Percentiles rank a stretch among this genome's conserved stretches.
Evolutionary conservation across 306 rosid species (phyloP).

Genomic region (Rosa rugosa): DNA sequence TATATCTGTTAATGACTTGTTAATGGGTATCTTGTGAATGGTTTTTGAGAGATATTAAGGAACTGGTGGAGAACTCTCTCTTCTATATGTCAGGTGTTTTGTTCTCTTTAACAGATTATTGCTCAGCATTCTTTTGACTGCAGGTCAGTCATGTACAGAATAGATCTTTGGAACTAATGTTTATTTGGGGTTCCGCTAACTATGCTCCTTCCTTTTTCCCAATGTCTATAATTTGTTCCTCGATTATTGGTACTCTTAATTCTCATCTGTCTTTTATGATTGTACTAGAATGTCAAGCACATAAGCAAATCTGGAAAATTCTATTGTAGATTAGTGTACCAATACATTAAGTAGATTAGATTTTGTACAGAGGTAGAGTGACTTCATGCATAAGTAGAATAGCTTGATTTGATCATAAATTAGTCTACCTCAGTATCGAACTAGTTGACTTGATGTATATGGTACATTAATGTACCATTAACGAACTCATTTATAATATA

Average conservation of each 20-base stretch:
- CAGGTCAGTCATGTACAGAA: slow-evolving; percentile 18
- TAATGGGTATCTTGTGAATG: slow-evolving; percentile 9
- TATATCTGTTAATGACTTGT: neutral
- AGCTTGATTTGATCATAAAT: too few species aligned
- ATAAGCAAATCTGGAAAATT: too few species aligned
- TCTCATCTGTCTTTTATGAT: neutral
- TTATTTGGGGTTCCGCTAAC: slow-evolving; percentile 8
- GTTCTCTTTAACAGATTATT: neutral
- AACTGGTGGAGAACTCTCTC: neutral
- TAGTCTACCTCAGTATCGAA: too few species aligned
- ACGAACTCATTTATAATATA: too few species aligned
- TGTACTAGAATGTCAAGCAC: neutral
- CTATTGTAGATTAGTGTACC: too few species aligned
- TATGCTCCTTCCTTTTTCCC: neutral
- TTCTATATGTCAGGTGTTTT: neutral
- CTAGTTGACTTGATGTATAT: too few species aligned
- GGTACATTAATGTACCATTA: too few species aligned
- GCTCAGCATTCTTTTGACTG: slow-evolving; percentile 30
- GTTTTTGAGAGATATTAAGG: slow-evolving; percentile 6
- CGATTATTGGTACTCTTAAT: neutral
- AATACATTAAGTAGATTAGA: too few species aligned
- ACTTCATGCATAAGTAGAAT: too few species aligned
- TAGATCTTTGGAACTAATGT: slow-evolving; percentile 6
- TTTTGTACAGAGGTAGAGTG: too few species aligned
- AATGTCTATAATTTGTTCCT: neutral